Conservation (phyloP, 1,139 yeast genomes). For the Citeromyces hawaiiensis region DNA sequence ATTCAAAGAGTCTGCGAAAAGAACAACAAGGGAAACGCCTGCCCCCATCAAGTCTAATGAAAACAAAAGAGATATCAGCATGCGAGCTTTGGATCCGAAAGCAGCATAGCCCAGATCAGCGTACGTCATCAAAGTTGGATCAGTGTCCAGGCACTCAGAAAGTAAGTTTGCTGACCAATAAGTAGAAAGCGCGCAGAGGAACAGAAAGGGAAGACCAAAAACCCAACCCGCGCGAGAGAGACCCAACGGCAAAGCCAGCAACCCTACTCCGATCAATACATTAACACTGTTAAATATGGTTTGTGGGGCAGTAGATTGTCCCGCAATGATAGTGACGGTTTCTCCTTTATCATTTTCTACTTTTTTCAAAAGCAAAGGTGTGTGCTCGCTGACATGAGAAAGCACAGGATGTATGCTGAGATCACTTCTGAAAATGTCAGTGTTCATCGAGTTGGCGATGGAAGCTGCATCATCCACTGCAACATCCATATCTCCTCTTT, state of each 20-base stretch:
- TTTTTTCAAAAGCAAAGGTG: constrained; percentile 44
- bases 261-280: constrained; percentile 76
- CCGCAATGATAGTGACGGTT: constrained; percentile 65
- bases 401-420: neutral
- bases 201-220: constrained; percentile 40
- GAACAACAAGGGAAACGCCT: constrained; percentile 57
- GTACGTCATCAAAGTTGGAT: constrained; percentile 69
- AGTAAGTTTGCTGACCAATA: constrained; percentile 55
- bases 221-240: constrained; percentile 73
- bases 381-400: constrained; percentile 25
- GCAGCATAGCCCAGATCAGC: constrained; percentile 51
- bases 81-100: constrained; percentile 27
- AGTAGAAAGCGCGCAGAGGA: constrained; percentile 48
- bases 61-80: constrained; percentile 16
- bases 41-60: constrained; percentile 59
- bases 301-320: constrained; percentile 77
- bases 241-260: constrained; percentile 75
- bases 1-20: constrained; percentile 76
- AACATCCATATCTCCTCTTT: constrained; percentile 19
- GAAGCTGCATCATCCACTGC: constrained; percentile 21
- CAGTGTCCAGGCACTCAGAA: constrained; percentile 58
- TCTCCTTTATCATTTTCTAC: constrained; percentile 67
- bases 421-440: constrained; percentile 9
- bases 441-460: constrained; percentile 13
- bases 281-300: constrained; percentile 82